Base-by-base conservation (phyloP, 257 asterid genomes). In the Solanum clarkiae region DNA sequence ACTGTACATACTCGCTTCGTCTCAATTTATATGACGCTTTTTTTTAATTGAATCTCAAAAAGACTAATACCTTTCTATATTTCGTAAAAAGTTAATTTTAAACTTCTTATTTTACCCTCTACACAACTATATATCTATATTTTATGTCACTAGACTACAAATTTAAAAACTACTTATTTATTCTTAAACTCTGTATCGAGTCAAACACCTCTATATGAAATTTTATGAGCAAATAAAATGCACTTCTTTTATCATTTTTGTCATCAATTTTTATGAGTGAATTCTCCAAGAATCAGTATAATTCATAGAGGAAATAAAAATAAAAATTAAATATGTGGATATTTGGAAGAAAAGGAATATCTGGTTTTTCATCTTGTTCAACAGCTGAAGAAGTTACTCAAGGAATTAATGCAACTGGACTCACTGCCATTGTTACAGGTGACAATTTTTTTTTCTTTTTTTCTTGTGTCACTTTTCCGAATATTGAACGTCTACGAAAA, bases 391-490 rank as follows among this genome's bases (percentile, higher is more conserved):
- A 93, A 86, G 94, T 91, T 86, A 85, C 92, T 8, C 44, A 55
- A 65, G 94, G 96, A 84, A 86, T 92, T 79, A 90, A 90, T 86
- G 94, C 80, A 69, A 80, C 92, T 66, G 89, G 85, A 79, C 93
- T 90, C 91, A 91, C 93, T 80, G 95, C 95, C 84, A 90, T 93
- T 51, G 92, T 92, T 62, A 91, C 96, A 72, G 96, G 93, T 92
- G 24, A 17, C 45, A 32, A 32, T 32, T 32, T 2, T 29, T 29
- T 24, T 63, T 55, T 42, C 8, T 7, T 42, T 44, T 42, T 44
- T 44, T 44, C 47, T 44, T 44, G 47, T 8, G 1, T 7, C 8
- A 4, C 9, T 57, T 57, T 62, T 74, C 83, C 83, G 53, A 4
- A 18, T 24, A 15, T 11, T 66, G 14, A 49, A 49, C 4, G 11